Conservation (phyloP, 2,329 filamentous ascomycete genomes). For the Penicillium brevicompactum region DNA sequence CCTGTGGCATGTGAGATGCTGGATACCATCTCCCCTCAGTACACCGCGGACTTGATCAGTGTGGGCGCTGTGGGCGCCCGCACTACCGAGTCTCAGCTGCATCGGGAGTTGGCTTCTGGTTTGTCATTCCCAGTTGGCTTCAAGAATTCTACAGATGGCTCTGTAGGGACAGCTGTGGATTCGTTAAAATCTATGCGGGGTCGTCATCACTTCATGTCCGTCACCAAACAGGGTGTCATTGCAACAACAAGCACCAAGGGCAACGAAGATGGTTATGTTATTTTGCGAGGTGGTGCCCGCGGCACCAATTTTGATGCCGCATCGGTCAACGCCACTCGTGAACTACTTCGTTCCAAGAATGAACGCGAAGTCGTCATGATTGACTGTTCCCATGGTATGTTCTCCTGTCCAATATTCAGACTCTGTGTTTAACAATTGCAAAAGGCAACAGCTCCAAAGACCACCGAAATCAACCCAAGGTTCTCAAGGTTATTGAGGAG, state of each 20-base stretch:
- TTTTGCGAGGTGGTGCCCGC: constrained; percentile 85
- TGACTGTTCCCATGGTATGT: constrained; percentile 85
- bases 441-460: constrained; percentile 83
- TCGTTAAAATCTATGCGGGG: constrained; percentile 73
- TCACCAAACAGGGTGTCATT: constrained; percentile 94
- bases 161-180: constrained; percentile 86
- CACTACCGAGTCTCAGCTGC: constrained; percentile 93
- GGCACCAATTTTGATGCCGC: constrained; percentile 93
- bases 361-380: constrained; percentile 93
- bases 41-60: constrained; percentile 92
- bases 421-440: neutral
- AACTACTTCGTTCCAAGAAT: constrained; percentile 76
- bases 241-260: constrained; percentile 91
- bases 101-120: constrained; percentile 91
- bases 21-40: constrained; percentile 97
- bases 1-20: constrained; percentile 98
- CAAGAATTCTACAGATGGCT: constrained; percentile 98
- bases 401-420: neutral
- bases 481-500: constrained; percentile 76
- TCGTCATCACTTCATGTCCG: constrained; percentile 92
- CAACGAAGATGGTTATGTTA: constrained; percentile 97
- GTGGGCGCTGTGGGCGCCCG: constrained; percentile 93
- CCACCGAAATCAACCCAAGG: constrained; percentile 94
- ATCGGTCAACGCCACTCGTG: constrained; percentile 77
- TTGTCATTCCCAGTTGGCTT: constrained; percentile 98